Conservation (phyloP, 176 grass and related monocot species). For the Elaeis guineensis region DNA sequence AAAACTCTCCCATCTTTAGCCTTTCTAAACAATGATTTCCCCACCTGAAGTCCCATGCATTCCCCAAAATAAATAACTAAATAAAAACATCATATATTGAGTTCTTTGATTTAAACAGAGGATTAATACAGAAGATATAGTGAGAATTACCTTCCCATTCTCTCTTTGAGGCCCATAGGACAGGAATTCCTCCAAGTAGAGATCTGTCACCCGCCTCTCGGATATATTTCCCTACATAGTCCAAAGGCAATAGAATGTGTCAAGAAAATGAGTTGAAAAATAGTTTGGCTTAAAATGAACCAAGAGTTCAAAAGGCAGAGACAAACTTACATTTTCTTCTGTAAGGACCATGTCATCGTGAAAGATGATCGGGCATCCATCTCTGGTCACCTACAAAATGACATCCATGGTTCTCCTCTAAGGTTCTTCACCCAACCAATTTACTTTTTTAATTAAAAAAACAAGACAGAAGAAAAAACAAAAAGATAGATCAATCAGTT, state of each 20-base stretch:
- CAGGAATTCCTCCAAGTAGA: conserved; percentile 62
- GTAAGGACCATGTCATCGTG: conserved; percentile 66
- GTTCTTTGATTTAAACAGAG: too few relatives aligned
- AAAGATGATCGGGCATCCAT: conserved; percentile 69
- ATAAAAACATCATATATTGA: too few relatives aligned
- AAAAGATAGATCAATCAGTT: conserved; percentile 35
- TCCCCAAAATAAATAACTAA: too few relatives aligned
- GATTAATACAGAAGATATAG: too few relatives aligned
- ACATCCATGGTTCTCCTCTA: conserved; percentile 29
- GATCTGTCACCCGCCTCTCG: conserved; percentile 48
- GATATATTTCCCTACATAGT: conserved; percentile 42
- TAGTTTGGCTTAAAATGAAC: too few relatives aligned
- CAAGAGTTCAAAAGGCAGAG: neutral
- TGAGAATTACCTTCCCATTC: conserved; percentile 11
- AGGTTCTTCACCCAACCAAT: conserved; percentile 43
- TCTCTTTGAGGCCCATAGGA: conserved; percentile 69
- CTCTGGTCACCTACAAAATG: conserved; percentile 83
- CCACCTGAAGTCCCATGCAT: conserved; percentile 8
- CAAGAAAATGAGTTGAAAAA: neutral
- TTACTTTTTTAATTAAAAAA: conserved; percentile 10
- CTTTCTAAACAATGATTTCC: conserved; percentile 62
- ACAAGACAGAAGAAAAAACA: neutral
- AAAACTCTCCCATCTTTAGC: conserved; percentile 56
- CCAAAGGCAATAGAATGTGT: neutral
- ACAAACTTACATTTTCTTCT: conserved; percentile 47